Percentiles rank a stretch among this genome's conserved stretches.
phyloP scores from a whole-genome alignment of 495 filamentous ascomycete genomes.

The Trichoderma gamsii region DNA sequence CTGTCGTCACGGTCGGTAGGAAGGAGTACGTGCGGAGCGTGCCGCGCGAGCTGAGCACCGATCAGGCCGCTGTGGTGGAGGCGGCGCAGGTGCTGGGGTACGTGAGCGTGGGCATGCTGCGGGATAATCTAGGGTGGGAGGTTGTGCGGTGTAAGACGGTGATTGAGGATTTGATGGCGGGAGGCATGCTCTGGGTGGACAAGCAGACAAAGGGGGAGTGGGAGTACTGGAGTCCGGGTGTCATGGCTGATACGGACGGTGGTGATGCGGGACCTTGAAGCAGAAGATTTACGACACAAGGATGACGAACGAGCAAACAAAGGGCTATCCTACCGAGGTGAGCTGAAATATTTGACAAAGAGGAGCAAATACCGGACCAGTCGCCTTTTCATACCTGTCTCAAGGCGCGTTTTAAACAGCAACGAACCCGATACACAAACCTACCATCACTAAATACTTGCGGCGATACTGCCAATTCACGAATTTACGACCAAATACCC shows the following conservation, averaged over 20 bases:
- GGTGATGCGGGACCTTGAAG: neutral
- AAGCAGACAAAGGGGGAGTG: slow-evolving; percentile 68
- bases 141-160: slow-evolving; percentile 78
- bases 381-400: too few relatives aligned
- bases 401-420: too few relatives aligned
- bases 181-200: slow-evolving; percentile 93
- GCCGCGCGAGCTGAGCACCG: slow-evolving; percentile 92
- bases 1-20: slow-evolving; percentile 70
- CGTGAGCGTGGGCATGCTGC: slow-evolving; percentile 85
- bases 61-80: slow-evolving; percentile 88
- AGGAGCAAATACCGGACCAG: too few relatives aligned
- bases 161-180: slow-evolving; percentile 82
- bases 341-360: too few relatives aligned
- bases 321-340: too few relatives aligned
- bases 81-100: slow-evolving; percentile 79
- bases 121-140: slow-evolving; percentile 84
- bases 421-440: neutral
- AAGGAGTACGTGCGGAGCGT: slow-evolving; percentile 87
- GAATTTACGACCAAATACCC: neutral
- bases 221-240: slow-evolving; percentile 91
- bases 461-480: neutral
- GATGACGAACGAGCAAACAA: neutral
- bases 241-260: slow-evolving; percentile 33
- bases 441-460: too few relatives aligned
- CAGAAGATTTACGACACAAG: neutral